These are phyloP conservation scores for Candida ipomoeae DNA, from an alignment of 805 yeast genomes.

Conservation along the genomic window DNA sequence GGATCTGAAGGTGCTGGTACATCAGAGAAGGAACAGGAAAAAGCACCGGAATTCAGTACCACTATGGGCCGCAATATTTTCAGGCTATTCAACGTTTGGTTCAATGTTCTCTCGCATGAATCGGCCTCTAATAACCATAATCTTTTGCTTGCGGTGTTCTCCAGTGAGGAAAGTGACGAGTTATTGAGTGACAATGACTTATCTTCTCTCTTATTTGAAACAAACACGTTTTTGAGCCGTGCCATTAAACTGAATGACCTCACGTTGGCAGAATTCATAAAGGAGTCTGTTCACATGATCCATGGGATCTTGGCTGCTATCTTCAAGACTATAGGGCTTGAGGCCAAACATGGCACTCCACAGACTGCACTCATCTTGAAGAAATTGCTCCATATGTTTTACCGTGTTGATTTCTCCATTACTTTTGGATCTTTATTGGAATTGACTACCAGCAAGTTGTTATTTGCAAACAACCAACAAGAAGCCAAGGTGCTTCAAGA, in stretches of 20 bases:
- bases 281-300: constrained; percentile 25
- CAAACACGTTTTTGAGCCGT: constrained; percentile 18
- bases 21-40: neutral
- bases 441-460: constrained; percentile 7
- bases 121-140: constrained; percentile 9
- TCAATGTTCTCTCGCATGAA: constrained; percentile 13
- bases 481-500: constrained; percentile 1
- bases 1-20: neutral
- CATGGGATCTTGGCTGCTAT: constrained; percentile 23
- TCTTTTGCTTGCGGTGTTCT: constrained; percentile 17
- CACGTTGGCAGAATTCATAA: constrained; percentile 17
- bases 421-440: constrained; percentile 18
- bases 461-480: constrained; percentile 3
- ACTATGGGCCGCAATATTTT: constrained; percentile 15
- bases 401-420: constrained; percentile 21
- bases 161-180: constrained; percentile 16
- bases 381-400: constrained; percentile 23
- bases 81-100: constrained; percentile 22
- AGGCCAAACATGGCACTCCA: constrained; percentile 8
- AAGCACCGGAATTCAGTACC: neutral
- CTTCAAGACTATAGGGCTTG: constrained; percentile 15
- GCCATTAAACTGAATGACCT: constrained; percentile 13
- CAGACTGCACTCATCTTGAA: constrained; percentile 20
- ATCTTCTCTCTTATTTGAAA: constrained; percentile 14
- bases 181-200: constrained; percentile 15